Evolutionary conservation across 202 grass and related monocot genomes (phyloP).

Genomic region (Schoenoplectus tabernaemontani): DNA sequence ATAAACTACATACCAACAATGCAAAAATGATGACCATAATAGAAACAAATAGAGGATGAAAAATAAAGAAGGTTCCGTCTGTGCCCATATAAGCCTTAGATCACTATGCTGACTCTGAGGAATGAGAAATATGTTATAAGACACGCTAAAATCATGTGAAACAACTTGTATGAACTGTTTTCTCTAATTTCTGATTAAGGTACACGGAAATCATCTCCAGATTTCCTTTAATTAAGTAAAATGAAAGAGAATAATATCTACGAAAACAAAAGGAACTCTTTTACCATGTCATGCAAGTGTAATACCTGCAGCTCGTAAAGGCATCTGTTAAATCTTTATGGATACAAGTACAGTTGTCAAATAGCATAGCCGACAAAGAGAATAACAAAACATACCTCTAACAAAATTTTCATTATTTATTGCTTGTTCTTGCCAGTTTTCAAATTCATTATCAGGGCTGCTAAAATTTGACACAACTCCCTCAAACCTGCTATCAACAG

Average conservation of each 20-base stretch:
- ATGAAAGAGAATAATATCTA: neutral
- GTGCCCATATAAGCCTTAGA: neutral
- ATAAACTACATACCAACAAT: neutral
- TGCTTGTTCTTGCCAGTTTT: constrained; percentile 46
- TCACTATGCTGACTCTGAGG: neutral
- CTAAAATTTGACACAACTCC: constrained; percentile 47
- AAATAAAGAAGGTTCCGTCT: neutral
- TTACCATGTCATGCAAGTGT: neutral
- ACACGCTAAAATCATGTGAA: neutral
- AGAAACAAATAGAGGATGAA: neutral
- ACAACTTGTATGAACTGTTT: neutral
- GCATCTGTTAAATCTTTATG: neutral
- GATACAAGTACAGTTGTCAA: neutral
- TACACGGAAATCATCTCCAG: neutral
- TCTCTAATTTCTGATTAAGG: neutral
- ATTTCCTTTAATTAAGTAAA: neutral
- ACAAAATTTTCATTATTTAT: constrained; percentile 37
- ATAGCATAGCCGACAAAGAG: neutral
- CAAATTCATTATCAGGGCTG: constrained; percentile 49
- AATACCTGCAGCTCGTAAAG: neutral
- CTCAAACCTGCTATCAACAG: constrained; percentile 37
- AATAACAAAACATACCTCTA: constrained; percentile 39
- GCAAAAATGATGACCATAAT: neutral
- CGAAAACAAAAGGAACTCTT: neutral
- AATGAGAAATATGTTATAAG: neutral